Evolutionary conservation across 192 early-diverging fungal species (phyloP), one percentile per base, ranked within the genome.

Genomic region (Gorgonomyces haynaldii): DNA sequence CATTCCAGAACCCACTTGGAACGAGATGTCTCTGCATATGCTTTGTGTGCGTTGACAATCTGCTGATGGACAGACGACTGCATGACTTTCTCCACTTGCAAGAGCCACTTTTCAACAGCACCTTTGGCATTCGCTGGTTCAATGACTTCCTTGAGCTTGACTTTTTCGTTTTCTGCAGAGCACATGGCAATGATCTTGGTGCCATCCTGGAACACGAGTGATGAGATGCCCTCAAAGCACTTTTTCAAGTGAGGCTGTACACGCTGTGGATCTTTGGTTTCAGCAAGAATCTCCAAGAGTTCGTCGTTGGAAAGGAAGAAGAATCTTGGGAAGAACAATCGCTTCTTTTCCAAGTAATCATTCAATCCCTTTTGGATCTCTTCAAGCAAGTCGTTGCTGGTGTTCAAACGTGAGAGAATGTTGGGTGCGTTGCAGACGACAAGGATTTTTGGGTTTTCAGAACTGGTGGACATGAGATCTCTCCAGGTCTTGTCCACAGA

Each of bases 271-370:
- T 78, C 70, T 43, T 76, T 78, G 9, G 75, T 78, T 46, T 78
- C 70, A 2, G 75, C 70, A 23, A 78, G 39, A 39, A 78, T 78
- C 41, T 78, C 75, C 16, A 78, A 57, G 9, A 78, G 56, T 45
- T 78, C 75, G 38, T 78, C 75, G 53, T 78, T 78, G 5, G 72
- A 76, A 15, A 78, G 51, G 57, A 78, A 78, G 52, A 74, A 78
- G 67, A 78, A 78, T 8, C 75, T 58, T 12, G 75, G 75, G 55
- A 78, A 78, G 50, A 78, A 72, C 0, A 78, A 52, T 8, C 75
- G 59, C 47, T 78, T 78, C 54, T 73, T 74, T 42, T 78, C 75
- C 23, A 78, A 51, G 43, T 78, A 78, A n/a, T 78, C 75, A 32
- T 78, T 74, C 12, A 78, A 53, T 8, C 75, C 70, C 45, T 78